Percentiles rank a stretch among this genome's conserved stretches.
These are phyloP conservation scores for Glomus cerebriforme DNA, from an alignment of 192 early-diverging fungal genomes.

Conservation along the genomic window DNA sequence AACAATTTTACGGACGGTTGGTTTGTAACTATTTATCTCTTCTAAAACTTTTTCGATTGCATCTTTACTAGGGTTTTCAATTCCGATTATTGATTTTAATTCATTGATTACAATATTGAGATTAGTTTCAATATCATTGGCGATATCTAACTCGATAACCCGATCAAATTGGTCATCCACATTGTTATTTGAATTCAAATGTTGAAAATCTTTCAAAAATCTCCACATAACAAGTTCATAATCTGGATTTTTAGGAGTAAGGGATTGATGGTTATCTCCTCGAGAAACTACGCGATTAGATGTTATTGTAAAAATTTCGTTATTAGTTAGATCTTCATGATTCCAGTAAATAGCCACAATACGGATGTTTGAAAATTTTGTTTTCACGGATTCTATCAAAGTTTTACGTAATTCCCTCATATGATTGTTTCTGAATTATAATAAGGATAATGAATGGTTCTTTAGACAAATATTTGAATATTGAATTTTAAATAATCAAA, in stretches of 20 bases:
- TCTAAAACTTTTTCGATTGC: conserved; percentile 58
- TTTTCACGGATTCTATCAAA: conserved; percentile 53
- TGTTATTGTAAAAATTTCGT: conserved; percentile 54
- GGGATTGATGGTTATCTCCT: conserved; percentile 80
- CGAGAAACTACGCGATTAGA: conserved; percentile 58
- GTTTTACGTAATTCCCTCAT: conserved; percentile 50
- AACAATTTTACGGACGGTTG: conserved; percentile 43
- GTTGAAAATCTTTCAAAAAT: conserved; percentile 55
- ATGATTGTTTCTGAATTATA: conserved; percentile 63
- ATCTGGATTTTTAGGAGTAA: conserved; percentile 66
- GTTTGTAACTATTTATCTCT: conserved; percentile 45
- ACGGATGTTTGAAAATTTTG: conserved; percentile 58
- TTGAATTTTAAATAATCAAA: conserved; percentile 16
- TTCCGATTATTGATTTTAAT: conserved; percentile 38
- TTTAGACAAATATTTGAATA: not conserved
- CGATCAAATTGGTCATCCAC: conserved; percentile 57
- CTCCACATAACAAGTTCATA: conserved; percentile 59
- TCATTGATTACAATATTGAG: conserved; percentile 50
- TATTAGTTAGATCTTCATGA: conserved; percentile 52
- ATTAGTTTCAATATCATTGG: conserved; percentile 45
- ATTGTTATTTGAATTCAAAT: conserved; percentile 52
- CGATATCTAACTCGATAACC: conserved; percentile 59
- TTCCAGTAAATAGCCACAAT: conserved; percentile 79
- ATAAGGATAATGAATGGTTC: not conserved
- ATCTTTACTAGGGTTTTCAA: conserved; percentile 35